Percentiles rank a stretch among this genome's conserved stretches.
Conservation (phyloP, 257 asterid species). For the Henckelia pumila region DNA sequence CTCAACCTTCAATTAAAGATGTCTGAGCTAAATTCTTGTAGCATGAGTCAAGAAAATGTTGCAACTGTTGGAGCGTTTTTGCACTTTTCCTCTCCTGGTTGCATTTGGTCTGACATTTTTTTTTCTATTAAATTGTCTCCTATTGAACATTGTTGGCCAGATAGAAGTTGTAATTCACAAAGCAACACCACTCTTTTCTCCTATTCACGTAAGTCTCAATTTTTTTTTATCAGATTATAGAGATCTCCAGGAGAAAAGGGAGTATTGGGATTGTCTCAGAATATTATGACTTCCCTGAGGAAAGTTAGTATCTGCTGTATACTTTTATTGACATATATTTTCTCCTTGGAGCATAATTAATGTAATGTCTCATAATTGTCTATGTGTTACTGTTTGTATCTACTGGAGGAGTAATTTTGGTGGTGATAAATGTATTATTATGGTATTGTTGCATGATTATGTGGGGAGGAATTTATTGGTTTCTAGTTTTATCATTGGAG, state of each 20-base stretch:
- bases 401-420: constrained; percentile 3
- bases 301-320: constrained; percentile 42
- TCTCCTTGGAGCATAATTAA: not conserved
- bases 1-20: too few species aligned
- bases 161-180: not conserved
- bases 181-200: constrained; percentile 16
- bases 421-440: not conserved
- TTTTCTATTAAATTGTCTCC: not conserved
- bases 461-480: not conserved
- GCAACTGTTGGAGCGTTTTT: too few species aligned
- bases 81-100: not conserved
- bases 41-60: too few species aligned
- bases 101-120: constrained; percentile 9
- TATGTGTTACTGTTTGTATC: constrained; percentile 18
- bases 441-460: not conserved
- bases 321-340: not conserved
- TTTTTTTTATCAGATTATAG: constrained; percentile 41
- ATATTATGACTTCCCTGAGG: constrained; percentile 62
- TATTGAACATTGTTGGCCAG: not conserved
- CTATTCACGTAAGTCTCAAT: constrained; percentile 21
- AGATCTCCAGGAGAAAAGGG: constrained; percentile 26
- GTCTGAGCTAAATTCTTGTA: too few species aligned
- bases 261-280: constrained; percentile 25
- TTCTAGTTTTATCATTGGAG: not conserved
- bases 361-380: constrained; percentile 12